These are phyloP conservation scores for Candida xyloterini DNA, from an alignment of 805 yeast genomes.

Conservation along the genomic window DNA sequence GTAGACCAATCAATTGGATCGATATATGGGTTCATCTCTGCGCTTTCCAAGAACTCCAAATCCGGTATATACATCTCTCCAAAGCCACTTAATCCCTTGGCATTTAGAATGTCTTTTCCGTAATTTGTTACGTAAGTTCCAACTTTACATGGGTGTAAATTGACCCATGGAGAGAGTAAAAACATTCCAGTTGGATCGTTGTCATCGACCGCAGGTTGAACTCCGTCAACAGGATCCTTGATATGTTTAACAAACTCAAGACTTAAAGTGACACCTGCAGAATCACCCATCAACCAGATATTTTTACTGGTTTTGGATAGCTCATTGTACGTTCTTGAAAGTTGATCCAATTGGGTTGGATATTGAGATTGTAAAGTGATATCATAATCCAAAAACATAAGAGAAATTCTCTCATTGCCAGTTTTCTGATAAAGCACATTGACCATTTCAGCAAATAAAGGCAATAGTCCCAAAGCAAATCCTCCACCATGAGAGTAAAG, in stretches of 20 bases:
- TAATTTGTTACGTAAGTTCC: slow-evolving; percentile 3
- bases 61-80: slow-evolving; percentile 4
- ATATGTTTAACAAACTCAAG: slow-evolving; percentile 5
- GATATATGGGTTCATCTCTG: slow-evolving; percentile 2
- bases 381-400: slow-evolving; percentile 11
- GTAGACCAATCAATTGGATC: slow-evolving; percentile 5
- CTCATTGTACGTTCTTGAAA: slow-evolving; percentile 4
- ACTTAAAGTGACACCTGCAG: slow-evolving; percentile 12
- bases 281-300: slow-evolving; percentile 13
- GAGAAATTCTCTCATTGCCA: slow-evolving; percentile 6
- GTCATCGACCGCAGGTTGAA: not conserved
- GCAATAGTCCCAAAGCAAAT: slow-evolving; percentile 10
- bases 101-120: slow-evolving; percentile 5
- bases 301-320: slow-evolving; percentile 6
- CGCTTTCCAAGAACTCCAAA: not conserved
- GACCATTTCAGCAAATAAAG: slow-evolving; percentile 2
- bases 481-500: slow-evolving; percentile 14
- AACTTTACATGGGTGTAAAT: slow-evolving; percentile 1
- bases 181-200: slow-evolving; percentile 1
- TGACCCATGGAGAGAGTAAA: slow-evolving; percentile 9
- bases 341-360: slow-evolving; percentile 9
- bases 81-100: slow-evolving; percentile 1
- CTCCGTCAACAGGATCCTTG: slow-evolving; percentile 2
- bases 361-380: not conserved
- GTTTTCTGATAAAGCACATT: slow-evolving; percentile 1